Evolutionary conservation across 192 early-diverging fungal species (phyloP), one percentile per base, ranked within the genome.

Genomic region (Tieghemiomyces parasiticus): DNA sequence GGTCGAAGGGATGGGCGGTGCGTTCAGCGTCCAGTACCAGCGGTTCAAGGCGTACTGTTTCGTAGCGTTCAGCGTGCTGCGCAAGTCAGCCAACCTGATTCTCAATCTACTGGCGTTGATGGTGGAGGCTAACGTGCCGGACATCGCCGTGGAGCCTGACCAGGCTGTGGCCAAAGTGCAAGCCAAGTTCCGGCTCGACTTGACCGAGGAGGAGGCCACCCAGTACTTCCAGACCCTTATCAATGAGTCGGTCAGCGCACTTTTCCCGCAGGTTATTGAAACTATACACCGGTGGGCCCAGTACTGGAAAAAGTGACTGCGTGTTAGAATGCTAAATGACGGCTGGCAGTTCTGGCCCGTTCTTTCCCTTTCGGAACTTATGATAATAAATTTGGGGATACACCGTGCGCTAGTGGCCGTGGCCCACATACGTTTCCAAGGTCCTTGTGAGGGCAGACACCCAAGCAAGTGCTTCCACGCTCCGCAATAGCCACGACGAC

Each of bases 1-100:
- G 97, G 91, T 99, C 6, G 97, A 99, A 64, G 93, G 89, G 0
- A 95, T 99, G 93, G 97, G 97, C 35, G 95, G 95, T 29, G 82
- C 89, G 31, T 77, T 81, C 38, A 92, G 92, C 24, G 82, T 76
- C 20, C 79, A 83, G 59, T 99, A 92, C 73, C 87, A 90, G 67
- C 80, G 82, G 42, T 99, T 99, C 76, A 84, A 83, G 68, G 82
- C 82, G 25, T 92, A 91, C 69, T 97, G 91, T 66, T 94, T 91
- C 71, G 86, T 90, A 10, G 91, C 97, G 0, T 99, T 93, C 69
- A 95, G 87, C 61, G 92, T 84, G 38, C 73, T 99, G 28, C 77
- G 97, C 30, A 92, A 92, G 65, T 88, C 80, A 33, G 90, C 94
- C 12, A 97, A 95, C 72, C 70, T 99, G 54, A 95, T 99, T 32